phyloP scores from a whole-genome alignment of 2,329 filamentous ascomycete genomes.

The Dothistroma pini region DNA sequence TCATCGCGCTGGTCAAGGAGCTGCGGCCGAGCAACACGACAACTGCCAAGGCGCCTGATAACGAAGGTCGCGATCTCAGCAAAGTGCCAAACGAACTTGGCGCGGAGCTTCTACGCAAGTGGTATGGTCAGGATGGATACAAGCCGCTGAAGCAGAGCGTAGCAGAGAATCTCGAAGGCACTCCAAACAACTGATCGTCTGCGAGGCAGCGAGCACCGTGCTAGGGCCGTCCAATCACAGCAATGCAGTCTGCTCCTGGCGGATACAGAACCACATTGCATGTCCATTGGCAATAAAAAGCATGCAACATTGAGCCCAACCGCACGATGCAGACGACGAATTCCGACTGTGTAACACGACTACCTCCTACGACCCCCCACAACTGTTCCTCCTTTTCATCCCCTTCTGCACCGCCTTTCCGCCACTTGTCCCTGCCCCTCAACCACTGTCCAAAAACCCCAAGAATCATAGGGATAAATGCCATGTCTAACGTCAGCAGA shows the following conservation, averaged over 20 bases:
- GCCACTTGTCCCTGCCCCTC: conserved; percentile 3
- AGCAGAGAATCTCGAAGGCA: conserved; percentile 23
- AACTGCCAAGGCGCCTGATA: conserved; percentile 18
- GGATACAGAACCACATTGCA: too few relatives aligned
- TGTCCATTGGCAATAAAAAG: too few relatives aligned
- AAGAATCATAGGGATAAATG: conserved; percentile 45
- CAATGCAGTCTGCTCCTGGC: too few relatives aligned
- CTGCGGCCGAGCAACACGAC: conserved; percentile 38
- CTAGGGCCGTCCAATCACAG: too few relatives aligned
- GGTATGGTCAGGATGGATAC: conserved; percentile 28
- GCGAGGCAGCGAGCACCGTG: neutral
- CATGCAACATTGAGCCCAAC: too few relatives aligned
- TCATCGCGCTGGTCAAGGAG: conserved; percentile 40
- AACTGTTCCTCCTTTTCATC: too few relatives aligned
- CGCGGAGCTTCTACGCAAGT: conserved; percentile 30
- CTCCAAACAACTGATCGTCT: conserved; percentile 7
- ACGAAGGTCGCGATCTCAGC: conserved; percentile 25
- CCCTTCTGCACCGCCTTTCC: too few relatives aligned
- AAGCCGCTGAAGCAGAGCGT: conserved; percentile 29
- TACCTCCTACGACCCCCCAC: too few relatives aligned
- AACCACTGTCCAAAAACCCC: conserved; percentile 45
- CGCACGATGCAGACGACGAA: too few relatives aligned
- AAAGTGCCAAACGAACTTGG: conserved; percentile 28
- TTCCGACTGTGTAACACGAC: too few relatives aligned
- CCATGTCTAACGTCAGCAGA: conserved; percentile 47